phyloP scores from a whole-genome alignment of 257 asterid species.

The Parsonsia alboflavescens region DNA sequence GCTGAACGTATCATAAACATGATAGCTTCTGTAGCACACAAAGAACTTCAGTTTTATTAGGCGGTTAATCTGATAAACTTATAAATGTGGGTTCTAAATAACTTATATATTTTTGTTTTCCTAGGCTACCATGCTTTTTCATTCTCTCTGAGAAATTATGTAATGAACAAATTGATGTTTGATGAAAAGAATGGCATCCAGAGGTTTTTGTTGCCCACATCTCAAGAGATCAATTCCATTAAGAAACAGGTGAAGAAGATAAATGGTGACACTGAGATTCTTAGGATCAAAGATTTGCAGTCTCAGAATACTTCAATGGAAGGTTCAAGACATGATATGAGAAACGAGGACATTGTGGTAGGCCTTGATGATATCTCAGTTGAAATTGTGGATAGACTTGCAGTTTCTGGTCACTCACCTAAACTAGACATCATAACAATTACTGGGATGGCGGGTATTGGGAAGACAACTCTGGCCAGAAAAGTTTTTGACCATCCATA shows the following conservation, averaged over 20 bases:
- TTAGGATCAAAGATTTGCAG: not conserved
- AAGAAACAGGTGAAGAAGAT: not conserved
- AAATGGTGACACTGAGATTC: not conserved
- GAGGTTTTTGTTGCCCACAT: not conserved
- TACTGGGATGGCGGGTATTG: conserved; percentile 9
- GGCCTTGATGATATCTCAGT: not conserved
- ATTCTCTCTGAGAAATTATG: not conserved
- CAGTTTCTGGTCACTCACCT: not conserved
- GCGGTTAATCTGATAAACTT: not conserved
- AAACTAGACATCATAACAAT: not conserved
- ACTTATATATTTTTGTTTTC: not conserved
- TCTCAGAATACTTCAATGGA: not conserved
- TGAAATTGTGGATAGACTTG: not conserved
- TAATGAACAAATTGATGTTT: not conserved
- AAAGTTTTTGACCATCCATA: not conserved
- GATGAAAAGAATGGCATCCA: not conserved
- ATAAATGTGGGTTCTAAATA: not conserved
- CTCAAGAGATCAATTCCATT: not conserved
- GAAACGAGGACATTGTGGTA: not conserved
- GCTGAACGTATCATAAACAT: not conserved
- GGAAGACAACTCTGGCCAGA: conserved; percentile 6
- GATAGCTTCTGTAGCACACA: not conserved
- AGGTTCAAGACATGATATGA: not conserved
- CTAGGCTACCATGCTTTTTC: not conserved
- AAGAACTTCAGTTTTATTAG: not conserved